Evolutionary conservation across 202 grass and related monocot genomes (phyloP).

Genomic region (Zizania palustris): DNA sequence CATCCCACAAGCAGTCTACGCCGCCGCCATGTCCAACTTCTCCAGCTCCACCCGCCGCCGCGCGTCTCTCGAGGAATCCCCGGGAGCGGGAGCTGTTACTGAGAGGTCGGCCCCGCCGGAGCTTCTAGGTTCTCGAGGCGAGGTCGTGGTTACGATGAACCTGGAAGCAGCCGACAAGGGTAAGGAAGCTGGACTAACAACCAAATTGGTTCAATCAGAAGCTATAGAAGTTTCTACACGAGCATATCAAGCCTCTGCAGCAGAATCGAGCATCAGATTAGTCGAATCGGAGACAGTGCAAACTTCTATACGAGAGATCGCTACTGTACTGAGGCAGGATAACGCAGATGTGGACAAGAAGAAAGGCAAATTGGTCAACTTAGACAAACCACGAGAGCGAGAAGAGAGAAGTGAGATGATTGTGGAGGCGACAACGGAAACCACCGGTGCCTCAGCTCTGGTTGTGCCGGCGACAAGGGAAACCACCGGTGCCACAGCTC

Average conservation of each 20-base stretch:
- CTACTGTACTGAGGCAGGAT: slow-evolving; percentile 15
- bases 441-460: slow-evolving; percentile 1
- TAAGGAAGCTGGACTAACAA: slow-evolving; percentile 18
- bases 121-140: not conserved
- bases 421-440: slow-evolving; percentile 25
- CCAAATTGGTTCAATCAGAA: not conserved
- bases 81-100: not conserved
- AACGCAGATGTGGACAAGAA: slow-evolving; percentile 1
- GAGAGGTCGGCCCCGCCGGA: not conserved
- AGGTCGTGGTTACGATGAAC: not conserved
- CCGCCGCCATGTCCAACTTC: slow-evolving; percentile 53
- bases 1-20: slow-evolving; percentile 70
- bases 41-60: slow-evolving; percentile 31
- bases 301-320: slow-evolving; percentile 10
- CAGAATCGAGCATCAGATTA: slow-evolving; percentile 14
- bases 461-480: slow-evolving; percentile 12
- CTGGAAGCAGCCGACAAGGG: not conserved
- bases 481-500: slow-evolving; percentile 23
- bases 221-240: not conserved
- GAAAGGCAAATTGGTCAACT: not conserved
- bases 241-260: not conserved
- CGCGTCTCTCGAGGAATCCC: slow-evolving; percentile 17
- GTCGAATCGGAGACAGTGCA: slow-evolving; percentile 14
- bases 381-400: slow-evolving; percentile 14
- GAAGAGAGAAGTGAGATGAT: slow-evolving; percentile 26